Conservation (phyloP, 495 filamentous ascomycete species). For the Hamigera avellanea region DNA sequence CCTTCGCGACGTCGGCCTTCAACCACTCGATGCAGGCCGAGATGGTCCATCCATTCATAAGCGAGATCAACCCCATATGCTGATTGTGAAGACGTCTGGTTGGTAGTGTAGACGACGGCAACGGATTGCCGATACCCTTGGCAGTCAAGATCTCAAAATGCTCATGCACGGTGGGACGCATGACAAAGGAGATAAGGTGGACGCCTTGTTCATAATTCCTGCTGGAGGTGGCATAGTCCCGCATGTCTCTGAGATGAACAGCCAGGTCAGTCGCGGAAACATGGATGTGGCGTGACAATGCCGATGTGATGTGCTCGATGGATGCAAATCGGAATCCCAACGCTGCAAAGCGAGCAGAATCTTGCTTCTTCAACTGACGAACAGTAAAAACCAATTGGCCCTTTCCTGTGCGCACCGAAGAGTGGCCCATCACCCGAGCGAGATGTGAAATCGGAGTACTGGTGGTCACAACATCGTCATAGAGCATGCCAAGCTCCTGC, state of each 20-base stretch:
- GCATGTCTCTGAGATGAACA: constrained; percentile 48
- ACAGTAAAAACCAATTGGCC: constrained; percentile 76
- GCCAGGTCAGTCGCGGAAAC: constrained; percentile 44
- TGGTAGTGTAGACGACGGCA: constrained; percentile 54
- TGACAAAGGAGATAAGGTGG: constrained; percentile 63
- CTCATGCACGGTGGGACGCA: constrained; percentile 53
- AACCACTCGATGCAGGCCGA: constrained; percentile 38
- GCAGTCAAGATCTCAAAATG: constrained; percentile 68
- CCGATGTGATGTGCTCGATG: constrained; percentile 52
- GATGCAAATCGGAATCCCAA: constrained; percentile 68
- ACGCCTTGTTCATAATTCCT: constrained; percentile 52
- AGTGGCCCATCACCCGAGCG: constrained; percentile 24
- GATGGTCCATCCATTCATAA: constrained; percentile 48
- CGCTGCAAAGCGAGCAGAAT: constrained; percentile 50
- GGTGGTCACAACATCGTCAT: constrained; percentile 66
- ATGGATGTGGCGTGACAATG: constrained; percentile 60
- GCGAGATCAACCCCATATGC: constrained; percentile 46
- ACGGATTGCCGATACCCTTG: constrained; percentile 47
- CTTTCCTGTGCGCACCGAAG: constrained; percentile 35
- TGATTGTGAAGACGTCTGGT: constrained; percentile 42
- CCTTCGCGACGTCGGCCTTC: constrained; percentile 17
- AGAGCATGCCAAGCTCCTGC: constrained; percentile 58
- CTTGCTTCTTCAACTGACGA: constrained; percentile 47
- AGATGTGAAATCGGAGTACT: constrained; percentile 31
- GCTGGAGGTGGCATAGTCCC: constrained; percentile 38